phyloP scores from a whole-genome alignment of 2,329 filamentous ascomycete genomes.

The Gaeumannomyces sp. region DNA sequence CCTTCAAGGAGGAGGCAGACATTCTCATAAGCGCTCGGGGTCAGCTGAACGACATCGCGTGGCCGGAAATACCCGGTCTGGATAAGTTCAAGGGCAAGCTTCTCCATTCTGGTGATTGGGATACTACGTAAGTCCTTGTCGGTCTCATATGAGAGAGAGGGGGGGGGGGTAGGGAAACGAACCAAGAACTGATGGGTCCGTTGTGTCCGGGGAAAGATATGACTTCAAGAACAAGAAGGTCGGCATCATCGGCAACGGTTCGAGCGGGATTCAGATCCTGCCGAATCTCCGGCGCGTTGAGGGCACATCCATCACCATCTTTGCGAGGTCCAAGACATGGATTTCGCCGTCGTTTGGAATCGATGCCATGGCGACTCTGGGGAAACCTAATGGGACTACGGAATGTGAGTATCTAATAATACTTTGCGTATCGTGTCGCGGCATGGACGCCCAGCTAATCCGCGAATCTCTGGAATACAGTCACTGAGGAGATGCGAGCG shows the following conservation, averaged over 20 bases:
- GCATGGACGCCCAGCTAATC: background rate
- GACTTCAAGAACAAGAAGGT: constrained; percentile 42
- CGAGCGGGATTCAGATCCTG: constrained; percentile 47
- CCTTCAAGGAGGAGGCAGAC: constrained; percentile 32
- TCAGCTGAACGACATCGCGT: constrained; percentile 34
- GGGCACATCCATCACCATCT: constrained; percentile 35
- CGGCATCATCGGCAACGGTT: constrained; percentile 46
- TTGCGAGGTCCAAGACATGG: constrained; percentile 44
- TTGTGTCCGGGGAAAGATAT: constrained; percentile 25
- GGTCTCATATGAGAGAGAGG: no score
- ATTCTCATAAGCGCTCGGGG: constrained; percentile 37
- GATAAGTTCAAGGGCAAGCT: constrained; percentile 34
- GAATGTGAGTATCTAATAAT: constrained; percentile 27
- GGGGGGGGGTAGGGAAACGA: background rate
- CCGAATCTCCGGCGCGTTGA: constrained; percentile 39
- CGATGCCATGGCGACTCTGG: constrained; percentile 34
- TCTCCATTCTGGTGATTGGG: constrained; percentile 42
- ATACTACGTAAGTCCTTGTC: constrained; percentile 26
- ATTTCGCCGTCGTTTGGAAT: constrained; percentile 42
- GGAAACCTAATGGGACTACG: constrained; percentile 30
- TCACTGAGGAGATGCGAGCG: constrained; percentile 31
- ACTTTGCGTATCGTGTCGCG: background rate
- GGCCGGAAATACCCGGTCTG: constrained; percentile 38
- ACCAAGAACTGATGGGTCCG: background rate
- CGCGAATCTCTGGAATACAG: constrained; percentile 17